Percentiles rank a stretch among this genome's conserved stretches.
Evolutionary conservation across 495 filamentous ascomycete genomes (phyloP).

Genomic region (Hapsidospora chrysogenum): DNA sequence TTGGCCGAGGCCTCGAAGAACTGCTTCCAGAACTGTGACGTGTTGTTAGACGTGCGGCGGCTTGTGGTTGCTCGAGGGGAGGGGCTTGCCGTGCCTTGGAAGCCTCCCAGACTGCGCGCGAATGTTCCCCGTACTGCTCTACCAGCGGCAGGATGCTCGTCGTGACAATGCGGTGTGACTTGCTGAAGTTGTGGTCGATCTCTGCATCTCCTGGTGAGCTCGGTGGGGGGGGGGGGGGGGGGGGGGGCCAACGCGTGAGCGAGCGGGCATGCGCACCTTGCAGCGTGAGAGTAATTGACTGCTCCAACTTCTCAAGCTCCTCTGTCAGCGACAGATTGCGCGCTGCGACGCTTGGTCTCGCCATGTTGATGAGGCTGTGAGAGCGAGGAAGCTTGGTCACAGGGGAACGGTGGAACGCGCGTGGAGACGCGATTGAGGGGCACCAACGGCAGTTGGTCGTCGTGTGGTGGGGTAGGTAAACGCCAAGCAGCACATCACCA

Average conservation of each 20-base stretch:
- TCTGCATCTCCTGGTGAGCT: conserved; percentile 33
- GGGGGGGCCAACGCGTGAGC: background rate
- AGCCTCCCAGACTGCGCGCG: conserved; percentile 87
- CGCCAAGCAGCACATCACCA: background rate
- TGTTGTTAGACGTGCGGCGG: conserved; percentile 5
- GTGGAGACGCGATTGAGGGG: conserved; percentile 3
- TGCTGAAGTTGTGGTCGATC: conserved; percentile 96
- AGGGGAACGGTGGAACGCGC: background rate
- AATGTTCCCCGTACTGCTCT: conserved; percentile 92
- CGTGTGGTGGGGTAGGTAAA: background rate
- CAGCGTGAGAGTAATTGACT: conserved; percentile 87
- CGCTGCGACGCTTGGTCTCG: conserved; percentile 27
- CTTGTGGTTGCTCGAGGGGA: background rate
- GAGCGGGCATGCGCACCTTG: conserved; percentile 43
- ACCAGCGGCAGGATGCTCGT: conserved; percentile 84
- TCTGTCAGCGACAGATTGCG: conserved; percentile 73
- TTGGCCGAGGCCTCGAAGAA: conserved; percentile 98
- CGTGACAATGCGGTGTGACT: conserved; percentile 90
- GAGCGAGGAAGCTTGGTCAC: background rate
- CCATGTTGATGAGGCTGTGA: conserved; percentile 16
- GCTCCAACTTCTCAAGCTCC: conserved; percentile 90
- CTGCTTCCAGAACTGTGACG: conserved; percentile 88
- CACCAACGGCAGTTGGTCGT: background rate
- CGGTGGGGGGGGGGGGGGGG: conserved; percentile 3
- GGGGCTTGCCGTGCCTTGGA: conserved; percentile 63